Evolutionary conservation across 2,329 filamentous ascomycete species (phyloP), one percentile per base, ranked within the genome.

Genomic region (Monosporascus sp.): DNA sequence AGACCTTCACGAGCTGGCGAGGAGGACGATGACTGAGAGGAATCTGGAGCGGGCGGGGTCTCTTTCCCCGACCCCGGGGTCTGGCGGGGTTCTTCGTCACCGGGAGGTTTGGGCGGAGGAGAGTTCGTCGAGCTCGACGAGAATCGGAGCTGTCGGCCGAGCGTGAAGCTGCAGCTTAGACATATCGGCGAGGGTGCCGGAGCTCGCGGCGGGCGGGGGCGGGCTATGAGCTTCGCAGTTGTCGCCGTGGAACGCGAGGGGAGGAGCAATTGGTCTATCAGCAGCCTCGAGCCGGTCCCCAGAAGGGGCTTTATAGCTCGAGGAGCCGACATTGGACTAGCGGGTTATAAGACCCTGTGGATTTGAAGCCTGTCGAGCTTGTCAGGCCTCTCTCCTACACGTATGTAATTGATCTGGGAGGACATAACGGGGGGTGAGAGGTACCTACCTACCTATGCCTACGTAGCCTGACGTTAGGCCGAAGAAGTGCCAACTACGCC

Each of bases 51-150:
- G 22, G 53, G 37, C 24, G 24, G 38, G 9, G 51, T 7, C 17
- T 51, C 46, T 36, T 36, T 44, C 39, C 48, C 52, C 3, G 39
- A 27, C 20, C 52, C 38, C 3, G 52, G 17, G 37, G 43, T 43
- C 17, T 38, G 39, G 24, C 41, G 46, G 39, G 27, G 24, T 20
- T 51, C 24, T 39, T 51, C 18, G 41, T 52, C 20, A 27, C 51
- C 41, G 54, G 51, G 39, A 46, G 55, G 46, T 48, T 49, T 27
- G 39, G 62, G 61, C 8, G 62, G 60, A 14, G 31, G 31, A 14
- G 31, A 4, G 31, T 35, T 35, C 22, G 62, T 64, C 17, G 64
- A 52, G 35, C 57, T 65, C 39, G 71, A 72, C 50, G 62, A 71
- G 31, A 65, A 62, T 3, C 65, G 66, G 6, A 61, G 49, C 17